Conservation (phyloP, 345 rosid genomes). For the Lepidium sativum region DNA sequence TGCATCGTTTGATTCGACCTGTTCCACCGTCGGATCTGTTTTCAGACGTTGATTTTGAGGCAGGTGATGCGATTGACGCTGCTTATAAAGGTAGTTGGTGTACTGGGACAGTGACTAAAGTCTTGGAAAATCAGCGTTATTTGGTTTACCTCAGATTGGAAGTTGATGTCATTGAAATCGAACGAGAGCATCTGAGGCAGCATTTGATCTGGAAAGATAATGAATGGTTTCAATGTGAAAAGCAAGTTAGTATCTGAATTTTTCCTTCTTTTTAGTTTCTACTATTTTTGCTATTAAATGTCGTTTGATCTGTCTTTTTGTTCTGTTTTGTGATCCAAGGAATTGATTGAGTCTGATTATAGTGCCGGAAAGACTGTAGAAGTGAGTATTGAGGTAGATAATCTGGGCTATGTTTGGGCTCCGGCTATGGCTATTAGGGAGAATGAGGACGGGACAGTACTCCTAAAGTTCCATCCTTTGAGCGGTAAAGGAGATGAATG, state of each 20-base stretch:
- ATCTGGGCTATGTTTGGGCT: conserved; percentile 40
- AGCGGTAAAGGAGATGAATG: conserved; percentile 23
- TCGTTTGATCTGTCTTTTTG: too few relatives aligned
- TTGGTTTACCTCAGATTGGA: conserved; percentile 38
- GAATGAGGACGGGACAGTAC: conserved; percentile 29
- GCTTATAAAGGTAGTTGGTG: conserved; percentile 41
- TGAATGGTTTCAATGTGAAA: conserved; percentile 13
- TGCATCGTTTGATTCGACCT: conserved; percentile 28
- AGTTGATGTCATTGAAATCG: conserved; percentile 38
- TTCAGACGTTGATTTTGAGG: conserved; percentile 20
- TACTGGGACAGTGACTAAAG: conserved; percentile 40
- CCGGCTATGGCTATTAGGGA: conserved; percentile 49
- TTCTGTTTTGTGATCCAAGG: conserved; percentile 27
- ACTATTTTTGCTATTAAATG: too few relatives aligned
- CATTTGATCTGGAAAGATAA: conserved; percentile 42
- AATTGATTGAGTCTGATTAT: conserved; percentile 33
- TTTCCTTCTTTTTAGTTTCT: neutral
- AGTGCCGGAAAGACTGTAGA: conserved; percentile 48
- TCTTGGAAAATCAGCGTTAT: conserved; percentile 22
- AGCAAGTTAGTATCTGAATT: neutral
- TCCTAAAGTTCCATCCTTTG: conserved; percentile 35
- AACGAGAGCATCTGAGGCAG: conserved; percentile 33
- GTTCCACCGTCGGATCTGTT: conserved; percentile 29
- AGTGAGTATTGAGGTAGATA: conserved; percentile 27
- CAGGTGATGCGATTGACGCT: conserved; percentile 37